These are phyloP conservation scores for Lactarius deliciosus DNA, from an alignment of 768 basidiomycete genomes.

Conservation along the genomic window DNA sequence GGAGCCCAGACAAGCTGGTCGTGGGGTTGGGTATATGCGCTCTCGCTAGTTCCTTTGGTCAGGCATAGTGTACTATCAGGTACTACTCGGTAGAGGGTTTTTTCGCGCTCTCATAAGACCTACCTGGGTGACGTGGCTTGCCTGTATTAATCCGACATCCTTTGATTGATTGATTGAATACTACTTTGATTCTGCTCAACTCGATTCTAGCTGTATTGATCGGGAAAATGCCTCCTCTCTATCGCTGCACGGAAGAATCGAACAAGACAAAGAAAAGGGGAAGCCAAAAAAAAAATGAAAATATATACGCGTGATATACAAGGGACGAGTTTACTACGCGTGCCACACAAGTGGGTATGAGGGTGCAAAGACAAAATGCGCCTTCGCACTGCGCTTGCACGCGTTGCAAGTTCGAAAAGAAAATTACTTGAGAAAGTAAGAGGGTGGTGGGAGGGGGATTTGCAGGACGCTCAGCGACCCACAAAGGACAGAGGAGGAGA, in stretches of 20 bases:
- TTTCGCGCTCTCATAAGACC: not conserved
- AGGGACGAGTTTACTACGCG: constrained; percentile 14
- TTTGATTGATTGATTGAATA: not conserved
- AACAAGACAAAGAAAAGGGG: not conserved
- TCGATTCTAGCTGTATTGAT: not conserved
- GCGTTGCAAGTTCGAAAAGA: constrained; percentile 16
- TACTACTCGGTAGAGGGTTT: constrained; percentile 1
- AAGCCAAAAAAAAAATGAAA: constrained; percentile 1
- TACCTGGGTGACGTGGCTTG: not conserved
- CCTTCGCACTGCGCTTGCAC: constrained; percentile 9
- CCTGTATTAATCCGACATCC: not conserved
- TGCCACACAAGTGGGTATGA: constrained; percentile 17
- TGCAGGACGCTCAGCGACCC: constrained; percentile 24
- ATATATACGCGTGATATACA: constrained; percentile 15
- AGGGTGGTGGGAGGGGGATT: not conserved
- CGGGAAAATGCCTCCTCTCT: not conserved
- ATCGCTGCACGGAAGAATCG: not conserved
- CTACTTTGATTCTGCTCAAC: not conserved
- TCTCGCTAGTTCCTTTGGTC: constrained; percentile 19
- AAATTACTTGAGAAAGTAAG: not conserved
- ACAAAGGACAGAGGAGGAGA: constrained; percentile 2
- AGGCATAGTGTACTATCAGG: constrained; percentile 18
- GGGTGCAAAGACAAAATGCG: constrained; percentile 2
- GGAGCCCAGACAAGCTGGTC: constrained; percentile 2
- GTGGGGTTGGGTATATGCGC: constrained; percentile 19